These are phyloP conservation scores for Pseudogymnoascus sp. DNA, from an alignment of 2,329 filamentous ascomycete genomes.

Conservation along the genomic window DNA sequence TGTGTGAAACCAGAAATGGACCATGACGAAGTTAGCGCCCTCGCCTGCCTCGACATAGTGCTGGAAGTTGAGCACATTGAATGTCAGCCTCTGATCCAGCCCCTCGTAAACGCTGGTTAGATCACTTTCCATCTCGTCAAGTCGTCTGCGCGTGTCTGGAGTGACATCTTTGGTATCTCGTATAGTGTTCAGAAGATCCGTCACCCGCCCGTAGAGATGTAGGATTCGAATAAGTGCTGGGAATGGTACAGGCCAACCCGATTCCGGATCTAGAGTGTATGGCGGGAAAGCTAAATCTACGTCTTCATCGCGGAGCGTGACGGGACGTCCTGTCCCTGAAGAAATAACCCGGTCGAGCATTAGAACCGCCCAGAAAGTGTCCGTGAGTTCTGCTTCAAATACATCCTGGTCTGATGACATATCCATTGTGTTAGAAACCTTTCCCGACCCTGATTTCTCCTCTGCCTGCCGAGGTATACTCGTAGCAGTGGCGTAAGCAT, in stretches of 20 bases:
- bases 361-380: conserved; percentile 87
- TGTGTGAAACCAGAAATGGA: conserved; percentile 85
- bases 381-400: conserved; percentile 54
- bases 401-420: background rate
- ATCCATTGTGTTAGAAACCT: background rate
- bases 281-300: conserved; percentile 69
- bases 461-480: background rate
- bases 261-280: conserved; percentile 42
- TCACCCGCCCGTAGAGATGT: conserved; percentile 76
- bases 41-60: conserved; percentile 73
- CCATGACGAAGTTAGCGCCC: conserved; percentile 76
- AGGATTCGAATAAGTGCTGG: conserved; percentile 77
- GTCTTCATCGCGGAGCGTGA: conserved; percentile 76
- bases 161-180: conserved; percentile 67
- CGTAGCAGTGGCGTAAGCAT: background rate
- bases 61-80: conserved; percentile 81
- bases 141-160: conserved; percentile 60
- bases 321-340: conserved; percentile 75
- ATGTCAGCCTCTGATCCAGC: conserved; percentile 67
- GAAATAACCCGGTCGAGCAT: conserved; percentile 82
- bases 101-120: conserved; percentile 63
- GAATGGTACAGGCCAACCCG: conserved; percentile 70
- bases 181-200: conserved; percentile 77
- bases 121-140: conserved; percentile 30
- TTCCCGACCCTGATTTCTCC: background rate